Base-by-base conservation (phyloP, 2,329 filamentous ascomycete genomes). In the Lanzia echinophila region DNA sequence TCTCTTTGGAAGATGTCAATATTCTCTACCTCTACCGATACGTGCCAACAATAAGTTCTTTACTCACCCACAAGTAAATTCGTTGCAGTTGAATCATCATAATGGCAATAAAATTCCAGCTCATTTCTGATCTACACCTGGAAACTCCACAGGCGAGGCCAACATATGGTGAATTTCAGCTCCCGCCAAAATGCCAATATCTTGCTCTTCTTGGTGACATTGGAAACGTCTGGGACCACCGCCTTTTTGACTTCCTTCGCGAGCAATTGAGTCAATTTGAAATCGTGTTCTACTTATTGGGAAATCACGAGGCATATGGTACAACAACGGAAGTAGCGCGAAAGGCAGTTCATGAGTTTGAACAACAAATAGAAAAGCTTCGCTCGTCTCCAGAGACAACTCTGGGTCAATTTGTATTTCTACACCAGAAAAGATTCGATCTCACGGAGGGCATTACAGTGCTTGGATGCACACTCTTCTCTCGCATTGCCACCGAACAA, bases 381-480 rank as follows among this genome's bases (percentile, higher is more conserved):
- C n/a, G n/a, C n/a, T n/a, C n/a, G n/a, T n/a, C n/a, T n/a, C n/a
- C n/a, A n/a, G n/a, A n/a, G n/a, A n/a, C n/a, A 32, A 17, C 17
- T 28, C 46, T 56, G n/a, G 49, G 54, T 15, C 32, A 38, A 39
- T 71, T 74, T 56, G 57, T 74, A 31, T 67, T 74, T 13, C 62
- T 75, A n/a, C 66, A 74, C 49, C 69, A 67, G 43, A 71, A 67
- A 4, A 65, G 68, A 38, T 71, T 68, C 53, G 67, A 74, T 55
- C 38, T 74, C 8, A 67, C 68, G 3, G 56, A 63, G 11, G 59
- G 63, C 3, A 45, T 75, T 12, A 71, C 69, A 2, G 66, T 77
- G 6, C 63, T 78, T 1, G 74, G 74, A 11, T 77, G 73, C 57
- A 75, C 72, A 2, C 67, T 82, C 3, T 79, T 77, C 64, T 81